A percentile compares a stretch with the other conserved stretches of the same genome.
These are phyloP conservation scores for Calamus simplicifolius DNA, from an alignment of 176 grass and related monocot genomes.

Conservation along the genomic window DNA sequence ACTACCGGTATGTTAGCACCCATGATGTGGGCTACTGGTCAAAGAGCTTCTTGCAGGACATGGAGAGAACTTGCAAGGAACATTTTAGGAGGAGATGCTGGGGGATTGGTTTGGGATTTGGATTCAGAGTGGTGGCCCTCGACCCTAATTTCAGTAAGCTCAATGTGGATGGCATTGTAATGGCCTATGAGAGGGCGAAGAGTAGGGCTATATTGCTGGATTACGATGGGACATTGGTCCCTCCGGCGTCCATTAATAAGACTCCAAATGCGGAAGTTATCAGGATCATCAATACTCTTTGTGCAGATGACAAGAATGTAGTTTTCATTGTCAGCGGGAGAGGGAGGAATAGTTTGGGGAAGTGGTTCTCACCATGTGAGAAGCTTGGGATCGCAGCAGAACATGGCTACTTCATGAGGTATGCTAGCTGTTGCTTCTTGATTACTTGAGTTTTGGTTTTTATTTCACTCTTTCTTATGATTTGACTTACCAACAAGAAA, in stretches of 20 bases:
- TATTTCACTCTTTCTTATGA: too few species aligned
- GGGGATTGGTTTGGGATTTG: conserved; percentile 21
- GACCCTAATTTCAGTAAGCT: conserved; percentile 20
- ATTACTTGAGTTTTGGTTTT: neutral
- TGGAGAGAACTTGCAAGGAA: conserved; percentile 18
- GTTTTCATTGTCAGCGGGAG: conserved; percentile 22
- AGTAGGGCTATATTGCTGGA: conserved; percentile 20
- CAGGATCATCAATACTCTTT: conserved; percentile 18
- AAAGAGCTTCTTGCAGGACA: conserved; percentile 15
- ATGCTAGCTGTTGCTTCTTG: neutral
- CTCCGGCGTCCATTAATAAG: conserved; percentile 1
- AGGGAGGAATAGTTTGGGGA: neutral
- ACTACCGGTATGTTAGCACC: conserved; percentile 18
- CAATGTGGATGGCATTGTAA: conserved; percentile 11
- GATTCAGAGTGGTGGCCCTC: conserved; percentile 14
- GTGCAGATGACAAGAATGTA: conserved; percentile 15
- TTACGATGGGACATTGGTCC: conserved; percentile 15
- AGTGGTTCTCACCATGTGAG: conserved; percentile 13
- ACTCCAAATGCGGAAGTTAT: neutral
- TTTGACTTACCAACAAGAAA: too few species aligned
- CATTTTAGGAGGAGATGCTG: conserved; percentile 17
- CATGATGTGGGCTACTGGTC: conserved; percentile 23
- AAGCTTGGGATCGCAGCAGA: conserved; percentile 60
- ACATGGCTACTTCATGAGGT: conserved; percentile 68
- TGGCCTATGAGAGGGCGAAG: conserved; percentile 12